phyloP scores from a whole-genome alignment of 495 filamentous ascomycete species.

The Hypoxylon intermedium region DNA sequence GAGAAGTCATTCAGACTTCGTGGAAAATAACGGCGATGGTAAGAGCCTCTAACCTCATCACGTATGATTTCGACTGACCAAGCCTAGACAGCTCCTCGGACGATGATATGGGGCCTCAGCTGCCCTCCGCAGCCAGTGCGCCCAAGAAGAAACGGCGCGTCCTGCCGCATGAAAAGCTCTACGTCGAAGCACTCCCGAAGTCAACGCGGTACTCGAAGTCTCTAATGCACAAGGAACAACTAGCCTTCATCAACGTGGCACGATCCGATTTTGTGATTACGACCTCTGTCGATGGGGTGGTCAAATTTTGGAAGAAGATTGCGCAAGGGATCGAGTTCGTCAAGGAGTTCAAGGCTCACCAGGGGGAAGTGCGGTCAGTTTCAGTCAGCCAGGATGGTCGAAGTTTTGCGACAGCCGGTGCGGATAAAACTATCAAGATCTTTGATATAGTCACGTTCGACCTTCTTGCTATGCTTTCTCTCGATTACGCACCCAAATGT shows the following conservation, averaged over 20 bases:
- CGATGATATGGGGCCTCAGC: constrained; percentile 87
- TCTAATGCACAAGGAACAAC: constrained; percentile 96
- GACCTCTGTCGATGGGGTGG: constrained; percentile 86
- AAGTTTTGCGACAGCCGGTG: constrained; percentile 89
- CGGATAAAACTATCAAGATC: constrained; percentile 88
- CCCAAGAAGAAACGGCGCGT: constrained; percentile 92
- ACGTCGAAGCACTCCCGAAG: constrained; percentile 85
- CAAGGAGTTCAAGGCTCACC: constrained; percentile 94
- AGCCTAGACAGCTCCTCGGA: constrained; percentile 75
- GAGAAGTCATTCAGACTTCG: constrained; percentile 35
- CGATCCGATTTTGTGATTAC: constrained; percentile 97
- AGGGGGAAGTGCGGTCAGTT: constrained; percentile 81
- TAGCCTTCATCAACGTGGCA: constrained; percentile 84
- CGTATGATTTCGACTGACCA: not conserved
- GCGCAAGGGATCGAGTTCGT: constrained; percentile 92
- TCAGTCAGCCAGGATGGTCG: constrained; percentile 87
- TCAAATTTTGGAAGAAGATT: constrained; percentile 99
- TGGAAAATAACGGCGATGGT: constrained; percentile 24
- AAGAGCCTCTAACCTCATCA: not conserved
- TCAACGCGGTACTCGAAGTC: constrained; percentile 90
- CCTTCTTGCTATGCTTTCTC: constrained; percentile 77
- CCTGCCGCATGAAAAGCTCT: constrained; percentile 93
- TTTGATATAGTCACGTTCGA: constrained; percentile 98
- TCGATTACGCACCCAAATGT: constrained; percentile 76
- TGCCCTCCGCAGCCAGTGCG: constrained; percentile 67